phyloP scores from a whole-genome alignment of 495 filamentous ascomycete genomes.

The Tuber magnatum region DNA sequence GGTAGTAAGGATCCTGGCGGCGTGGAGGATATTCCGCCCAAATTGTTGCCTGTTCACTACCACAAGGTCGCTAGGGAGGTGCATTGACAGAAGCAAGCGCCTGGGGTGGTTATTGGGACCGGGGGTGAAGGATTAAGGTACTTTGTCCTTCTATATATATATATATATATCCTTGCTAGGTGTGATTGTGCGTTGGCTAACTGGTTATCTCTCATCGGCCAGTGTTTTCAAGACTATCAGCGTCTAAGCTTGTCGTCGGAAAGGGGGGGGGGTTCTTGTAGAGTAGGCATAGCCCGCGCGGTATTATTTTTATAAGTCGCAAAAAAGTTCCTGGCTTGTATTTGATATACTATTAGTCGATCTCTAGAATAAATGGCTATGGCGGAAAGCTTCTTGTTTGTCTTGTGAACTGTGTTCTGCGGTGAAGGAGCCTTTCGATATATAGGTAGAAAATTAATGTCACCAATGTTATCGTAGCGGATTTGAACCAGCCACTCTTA shows the following conservation, averaged over 20 bases:
- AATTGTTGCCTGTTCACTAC: constrained; percentile 89
- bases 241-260: constrained; percentile 43
- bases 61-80: constrained; percentile 83
- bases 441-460: background rate
- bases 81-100: constrained; percentile 69
- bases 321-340: no score
- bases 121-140: constrained; percentile 43
- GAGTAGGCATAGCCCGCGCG: no score
- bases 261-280: no score
- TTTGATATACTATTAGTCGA: no score
- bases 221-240: constrained; percentile 64
- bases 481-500: background rate
- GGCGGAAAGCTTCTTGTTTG: background rate
- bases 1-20: constrained; percentile 80
- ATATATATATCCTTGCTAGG: background rate
- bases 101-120: constrained; percentile 65
- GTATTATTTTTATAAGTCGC: no score
- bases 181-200: constrained; percentile 53
- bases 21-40: constrained; percentile 78
- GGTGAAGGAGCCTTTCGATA: background rate
- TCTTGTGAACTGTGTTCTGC: background rate
- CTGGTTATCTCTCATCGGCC: constrained; percentile 13
- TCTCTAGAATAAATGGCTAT: background rate
- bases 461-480: background rate
- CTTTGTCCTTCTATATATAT: constrained; percentile 10